Conservation (phyloP, 306 rosid genomes). For the Vigna hirtella region DNA sequence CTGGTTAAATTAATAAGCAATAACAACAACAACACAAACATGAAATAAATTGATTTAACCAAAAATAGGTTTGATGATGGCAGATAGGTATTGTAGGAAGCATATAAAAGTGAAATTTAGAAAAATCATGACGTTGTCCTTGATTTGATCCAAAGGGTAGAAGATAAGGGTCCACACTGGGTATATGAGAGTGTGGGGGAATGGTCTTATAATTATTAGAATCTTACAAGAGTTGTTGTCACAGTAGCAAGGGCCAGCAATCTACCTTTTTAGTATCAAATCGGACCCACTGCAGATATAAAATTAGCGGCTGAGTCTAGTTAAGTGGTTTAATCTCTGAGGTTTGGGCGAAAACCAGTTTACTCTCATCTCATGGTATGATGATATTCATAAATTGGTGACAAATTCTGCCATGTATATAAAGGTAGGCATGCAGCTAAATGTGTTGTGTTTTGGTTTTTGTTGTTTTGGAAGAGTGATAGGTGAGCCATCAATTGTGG, state of each 20-base stretch:
- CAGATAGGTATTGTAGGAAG: conserved; percentile 31
- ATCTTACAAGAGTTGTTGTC: conserved; percentile 64
- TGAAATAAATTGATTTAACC: not conserved
- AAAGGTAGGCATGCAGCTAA: not conserved
- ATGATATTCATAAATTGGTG: not conserved
- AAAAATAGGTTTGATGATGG: conserved; percentile 6
- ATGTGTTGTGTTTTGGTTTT: not conserved
- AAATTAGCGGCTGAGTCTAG: conserved; percentile 45
- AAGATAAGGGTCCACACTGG: conserved; percentile 43
- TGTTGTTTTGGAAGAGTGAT: conserved; percentile 29
- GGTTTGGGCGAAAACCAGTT: conserved; percentile 38
- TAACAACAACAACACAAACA: not conserved
- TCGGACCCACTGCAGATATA: conserved; percentile 55
- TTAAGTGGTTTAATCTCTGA: conserved; percentile 26
- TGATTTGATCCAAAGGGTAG: conserved; percentile 46
- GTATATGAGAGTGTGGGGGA: conserved; percentile 40
- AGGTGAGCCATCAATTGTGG: conserved; percentile 66
- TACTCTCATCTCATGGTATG: not conserved
- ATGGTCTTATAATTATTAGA: conserved; percentile 55
- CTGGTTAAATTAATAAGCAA: not conserved
- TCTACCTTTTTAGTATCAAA: conserved; percentile 52
- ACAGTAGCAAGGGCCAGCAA: conserved; percentile 53
- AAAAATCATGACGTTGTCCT: conserved; percentile 46
- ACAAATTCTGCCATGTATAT: not conserved
- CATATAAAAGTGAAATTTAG: conserved; percentile 43